Base-by-base conservation (phyloP, 2,329 filamentous ascomycete species). In the Arthrobotrys sinensis region DNA sequence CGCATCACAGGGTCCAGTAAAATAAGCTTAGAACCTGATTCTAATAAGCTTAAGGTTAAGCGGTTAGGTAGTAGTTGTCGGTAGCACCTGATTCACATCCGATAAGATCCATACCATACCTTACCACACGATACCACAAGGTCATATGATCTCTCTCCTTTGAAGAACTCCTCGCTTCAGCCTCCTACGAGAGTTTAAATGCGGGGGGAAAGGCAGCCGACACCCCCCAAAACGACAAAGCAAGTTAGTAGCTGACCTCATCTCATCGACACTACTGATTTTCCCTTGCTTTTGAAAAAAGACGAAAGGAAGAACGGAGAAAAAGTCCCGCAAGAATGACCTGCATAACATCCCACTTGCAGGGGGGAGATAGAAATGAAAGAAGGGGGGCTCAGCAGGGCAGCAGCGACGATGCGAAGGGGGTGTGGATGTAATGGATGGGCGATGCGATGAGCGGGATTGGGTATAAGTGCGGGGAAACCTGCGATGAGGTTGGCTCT, bases 401-500 rank as follows among this genome's bases (percentile, higher is more conserved):
- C 48, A 52, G 48, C 55, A 19, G 21, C 55, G 55, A 60, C 21
- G 55, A 43, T 43, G 55, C 55, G 55, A 60, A 40, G 16, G 52
- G 52, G 32, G 52, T 36, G 32, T 36, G 55, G 12, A 12, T 48
- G 45, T 48, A 48, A 48, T 12, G 45, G 45, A 48, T 48, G 16
- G 34, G 55, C 55, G 36, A 60, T 60, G 55, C 34, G 55, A 57
- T 57, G 52, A 57, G 55, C 55, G 55, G 55, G 53, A 71, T 71
- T 71, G 67, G 55, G 67, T 71, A 71, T 71, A 71, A 71, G 67
- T 71, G 67, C 67, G 67, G 67, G 67, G 67, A 71, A 71, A 71
- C 50, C 10, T 16, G 50, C 46, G 34, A 52, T 40, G 52, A 43
- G 50, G 55, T 60, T 60, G 55, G 55, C 21, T 11, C 7, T 24